A percentile compares a stretch with the other conserved stretches of the same genome.
These are phyloP conservation scores for Botryobasidium botryosum DNA, from an alignment of 768 basidiomycete genomes.

Conservation along the genomic window DNA sequence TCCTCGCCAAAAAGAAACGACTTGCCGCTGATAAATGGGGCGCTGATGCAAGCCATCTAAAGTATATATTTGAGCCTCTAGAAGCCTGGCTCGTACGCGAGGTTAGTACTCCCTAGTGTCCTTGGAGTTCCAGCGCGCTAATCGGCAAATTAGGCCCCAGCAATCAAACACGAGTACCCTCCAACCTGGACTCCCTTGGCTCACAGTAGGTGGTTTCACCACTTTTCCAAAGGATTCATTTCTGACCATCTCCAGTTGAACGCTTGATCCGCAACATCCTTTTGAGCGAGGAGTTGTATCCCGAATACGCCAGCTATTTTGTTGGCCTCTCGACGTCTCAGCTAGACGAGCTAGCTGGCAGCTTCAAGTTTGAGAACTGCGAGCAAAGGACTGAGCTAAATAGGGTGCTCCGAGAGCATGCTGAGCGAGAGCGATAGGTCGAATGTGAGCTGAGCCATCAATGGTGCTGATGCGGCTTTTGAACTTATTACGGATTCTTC, in stretches of 20 bases:
- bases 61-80: constrained; percentile 19
- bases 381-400: constrained; percentile 22
- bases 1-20: constrained; percentile 25
- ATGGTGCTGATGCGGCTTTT: too few species aligned
- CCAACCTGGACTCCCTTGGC: constrained; percentile 21
- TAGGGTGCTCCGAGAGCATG: too few species aligned
- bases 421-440: too few species aligned
- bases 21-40: constrained; percentile 27
- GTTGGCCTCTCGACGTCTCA: constrained; percentile 20
- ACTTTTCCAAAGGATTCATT: not conserved
- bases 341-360: constrained; percentile 26
- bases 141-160: constrained; percentile 13
- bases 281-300: constrained; percentile 21
- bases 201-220: constrained; percentile 15
- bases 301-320: constrained; percentile 21
- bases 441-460: too few species aligned
- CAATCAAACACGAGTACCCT: constrained; percentile 20
- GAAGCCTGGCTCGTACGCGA: constrained; percentile 18
- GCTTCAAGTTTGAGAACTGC: constrained; percentile 29
- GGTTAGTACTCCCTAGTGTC: not conserved
- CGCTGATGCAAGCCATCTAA: constrained; percentile 20
- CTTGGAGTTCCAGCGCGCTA: not conserved
- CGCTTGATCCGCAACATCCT: constrained; percentile 22
- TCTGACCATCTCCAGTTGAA: constrained; percentile 6
- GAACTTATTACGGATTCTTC: too few species aligned